Evolutionary conservation across 75 land plant species (phyloP).

Genomic region (Ceratopteris richardii): DNA sequence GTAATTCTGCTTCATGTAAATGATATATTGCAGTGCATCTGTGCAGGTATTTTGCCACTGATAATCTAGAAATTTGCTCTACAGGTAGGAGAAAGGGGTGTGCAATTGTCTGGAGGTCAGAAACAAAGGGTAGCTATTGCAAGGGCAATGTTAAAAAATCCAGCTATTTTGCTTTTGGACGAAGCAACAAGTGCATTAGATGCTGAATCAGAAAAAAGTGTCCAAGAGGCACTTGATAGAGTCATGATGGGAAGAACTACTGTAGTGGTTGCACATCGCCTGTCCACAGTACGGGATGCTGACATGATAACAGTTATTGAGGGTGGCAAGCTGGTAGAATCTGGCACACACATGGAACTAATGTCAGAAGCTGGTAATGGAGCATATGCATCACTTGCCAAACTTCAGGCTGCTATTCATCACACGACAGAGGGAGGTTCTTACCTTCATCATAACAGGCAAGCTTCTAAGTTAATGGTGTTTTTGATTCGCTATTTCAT

Average conservation of each 20-base stretch:
- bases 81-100: conserved; percentile 18
- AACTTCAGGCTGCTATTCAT: conserved; percentile 12
- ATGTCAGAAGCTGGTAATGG: conserved; percentile 14
- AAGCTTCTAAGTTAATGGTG: background rate
- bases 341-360: background rate
- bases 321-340: conserved; percentile 22
- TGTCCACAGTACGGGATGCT: conserved; percentile 20
- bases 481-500: background rate
- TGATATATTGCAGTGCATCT: background rate
- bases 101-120: conserved; percentile 15
- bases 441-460: conserved; percentile 29
- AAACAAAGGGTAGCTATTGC: conserved; percentile 15
- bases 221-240: conserved; percentile 14
- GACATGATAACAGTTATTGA: conserved; percentile 27
- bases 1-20: background rate
- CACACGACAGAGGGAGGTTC: conserved; percentile 7
- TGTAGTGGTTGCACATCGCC: conserved; percentile 18
- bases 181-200: conserved; percentile 18
- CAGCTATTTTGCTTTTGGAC: conserved; percentile 12
- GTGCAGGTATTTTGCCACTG: conserved; percentile 14
- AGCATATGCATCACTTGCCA: conserved; percentile 18
- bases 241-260: conserved; percentile 14
- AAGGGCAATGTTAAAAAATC: conserved; percentile 15
- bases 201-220: conserved; percentile 9
- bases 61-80: no score